Conservation (phyloP, 257 asterid genomes). For the Leptodermis oblonga region DNA sequence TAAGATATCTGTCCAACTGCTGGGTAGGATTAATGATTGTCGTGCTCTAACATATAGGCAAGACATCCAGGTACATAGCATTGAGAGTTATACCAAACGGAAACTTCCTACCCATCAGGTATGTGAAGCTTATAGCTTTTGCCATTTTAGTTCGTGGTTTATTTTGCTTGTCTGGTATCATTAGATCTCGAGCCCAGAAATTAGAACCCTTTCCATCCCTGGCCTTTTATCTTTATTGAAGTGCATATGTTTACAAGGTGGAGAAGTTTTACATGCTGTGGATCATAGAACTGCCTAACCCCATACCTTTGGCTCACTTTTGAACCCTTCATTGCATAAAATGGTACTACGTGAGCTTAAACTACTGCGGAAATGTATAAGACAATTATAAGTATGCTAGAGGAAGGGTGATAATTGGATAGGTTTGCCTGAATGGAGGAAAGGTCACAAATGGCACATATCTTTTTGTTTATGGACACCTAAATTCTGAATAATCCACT, state of each 20-base stretch:
- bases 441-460: not conserved
- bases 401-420: not conserved
- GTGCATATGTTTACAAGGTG: not conserved
- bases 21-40: conserved; percentile 86
- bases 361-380: not conserved
- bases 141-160: not conserved
- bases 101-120: conserved; percentile 94
- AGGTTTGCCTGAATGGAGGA: not conserved
- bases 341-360: not conserved
- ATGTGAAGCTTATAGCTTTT: conserved; percentile 8
- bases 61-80: conserved; percentile 59
- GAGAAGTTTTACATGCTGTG: not conserved
- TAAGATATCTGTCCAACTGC: conserved; percentile 72
- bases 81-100: conserved; percentile 57
- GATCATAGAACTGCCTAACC: not conserved
- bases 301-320: not conserved
- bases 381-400: not conserved
- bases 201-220: not conserved
- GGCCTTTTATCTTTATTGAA: not conserved
- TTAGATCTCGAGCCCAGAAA: not conserved
- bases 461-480: not conserved
- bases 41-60: conserved; percentile 80
- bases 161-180: conserved; percentile 2
- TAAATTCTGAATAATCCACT: not conserved
- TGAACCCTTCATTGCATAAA: not conserved